Conservation (phyloP, 2,329 filamentous ascomycete species). For the Alternaria sp. region DNA sequence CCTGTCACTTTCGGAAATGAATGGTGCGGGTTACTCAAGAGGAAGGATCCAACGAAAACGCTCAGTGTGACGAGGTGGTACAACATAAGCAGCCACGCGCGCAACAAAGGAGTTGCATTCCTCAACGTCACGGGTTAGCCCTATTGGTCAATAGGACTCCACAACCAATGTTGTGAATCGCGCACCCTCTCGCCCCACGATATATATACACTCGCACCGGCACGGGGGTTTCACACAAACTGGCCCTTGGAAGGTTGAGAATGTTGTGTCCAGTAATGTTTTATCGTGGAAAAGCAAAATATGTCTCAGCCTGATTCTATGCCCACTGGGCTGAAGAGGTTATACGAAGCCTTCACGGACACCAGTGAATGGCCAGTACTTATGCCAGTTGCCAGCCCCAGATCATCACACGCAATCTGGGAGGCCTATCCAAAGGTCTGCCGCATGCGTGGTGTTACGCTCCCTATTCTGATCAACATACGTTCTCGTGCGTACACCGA, state of each 20-base stretch:
- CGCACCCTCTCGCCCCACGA: background rate
- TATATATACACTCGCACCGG: background rate
- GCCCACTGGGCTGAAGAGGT: background rate
- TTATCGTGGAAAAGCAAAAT: background rate
- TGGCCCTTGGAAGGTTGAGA: background rate
- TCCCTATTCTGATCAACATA: background rate
- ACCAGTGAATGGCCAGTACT: background rate
- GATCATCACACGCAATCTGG: background rate
- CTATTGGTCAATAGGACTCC: background rate
- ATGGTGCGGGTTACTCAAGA: background rate
- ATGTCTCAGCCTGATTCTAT: background rate
- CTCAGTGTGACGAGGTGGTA: background rate
- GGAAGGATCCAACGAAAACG: background rate
- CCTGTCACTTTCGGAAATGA: background rate
- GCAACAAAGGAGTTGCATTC: conserved; percentile 2
- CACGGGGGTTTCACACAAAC: background rate
- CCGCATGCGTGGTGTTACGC: background rate
- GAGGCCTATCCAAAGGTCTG: background rate
- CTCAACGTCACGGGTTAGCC: background rate
- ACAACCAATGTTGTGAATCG: background rate
- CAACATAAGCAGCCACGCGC: conserved; percentile 1
- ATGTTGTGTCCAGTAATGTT: background rate
- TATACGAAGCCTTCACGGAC: background rate
- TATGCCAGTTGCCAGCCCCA: background rate
- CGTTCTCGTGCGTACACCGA: background rate